These are phyloP conservation scores for Melastoma malabathricum DNA, from an alignment of 345 rosid genomes.

Conservation along the genomic window DNA sequence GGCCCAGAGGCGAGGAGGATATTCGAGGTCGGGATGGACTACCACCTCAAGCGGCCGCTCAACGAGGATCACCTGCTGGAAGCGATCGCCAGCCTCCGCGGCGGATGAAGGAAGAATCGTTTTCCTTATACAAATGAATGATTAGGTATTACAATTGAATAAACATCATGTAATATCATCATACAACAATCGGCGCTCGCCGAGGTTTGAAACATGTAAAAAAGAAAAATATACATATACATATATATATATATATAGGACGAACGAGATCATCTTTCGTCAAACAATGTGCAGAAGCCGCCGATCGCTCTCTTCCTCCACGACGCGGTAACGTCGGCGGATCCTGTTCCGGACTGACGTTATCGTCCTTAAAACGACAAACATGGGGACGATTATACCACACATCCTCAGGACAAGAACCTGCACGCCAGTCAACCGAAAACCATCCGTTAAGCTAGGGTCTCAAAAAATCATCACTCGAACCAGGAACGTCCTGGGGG, in stretches of 20 bases:
- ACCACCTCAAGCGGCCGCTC: slow-evolving; percentile 31
- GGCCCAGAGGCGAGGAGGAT: slow-evolving; percentile 22
- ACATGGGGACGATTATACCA: slow-evolving; percentile 78
- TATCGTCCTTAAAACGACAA: slow-evolving; percentile 38
- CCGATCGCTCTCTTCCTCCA: slow-evolving; percentile 4
- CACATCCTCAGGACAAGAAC: slow-evolving; percentile 44
- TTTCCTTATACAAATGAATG: no score
- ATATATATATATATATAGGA: no score
- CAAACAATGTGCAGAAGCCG: slow-evolving; percentile 9
- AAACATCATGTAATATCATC: no score
- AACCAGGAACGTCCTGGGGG: no score
- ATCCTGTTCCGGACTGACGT: slow-evolving; percentile 38
- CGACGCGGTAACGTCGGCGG: slow-evolving; percentile 19
- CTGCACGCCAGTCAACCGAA: slow-evolving; percentile 20
- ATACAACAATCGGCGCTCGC: no score
- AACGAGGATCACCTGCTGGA: slow-evolving; percentile 15
- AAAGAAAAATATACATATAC: no score
- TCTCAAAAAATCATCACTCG: background rate
- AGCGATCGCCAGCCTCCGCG: slow-evolving; percentile 10
- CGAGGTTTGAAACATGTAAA: background rate
- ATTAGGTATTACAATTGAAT: no score
- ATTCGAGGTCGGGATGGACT: slow-evolving; percentile 51
- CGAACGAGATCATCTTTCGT: background rate
- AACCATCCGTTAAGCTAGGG: background rate
- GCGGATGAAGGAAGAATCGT: slow-evolving; percentile 1